Percentiles rank a stretch among this genome's conserved stretches.
phyloP scores from a whole-genome alignment of 306 rosid genomes.

The Cotoneaster glaucophyllus region DNA sequence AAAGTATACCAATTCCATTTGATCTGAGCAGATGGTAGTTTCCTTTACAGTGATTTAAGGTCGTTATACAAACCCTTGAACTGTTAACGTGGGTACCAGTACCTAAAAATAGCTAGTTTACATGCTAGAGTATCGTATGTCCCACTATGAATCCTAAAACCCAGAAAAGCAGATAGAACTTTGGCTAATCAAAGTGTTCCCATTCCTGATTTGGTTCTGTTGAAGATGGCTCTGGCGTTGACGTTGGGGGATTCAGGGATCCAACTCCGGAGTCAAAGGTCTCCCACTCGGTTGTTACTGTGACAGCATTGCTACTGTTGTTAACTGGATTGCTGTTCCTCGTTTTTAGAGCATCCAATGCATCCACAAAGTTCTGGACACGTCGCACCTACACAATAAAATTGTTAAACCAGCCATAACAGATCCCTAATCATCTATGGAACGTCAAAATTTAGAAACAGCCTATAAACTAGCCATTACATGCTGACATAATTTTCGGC shows the following conservation, averaged over 20 bases:
- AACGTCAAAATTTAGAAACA: not conserved
- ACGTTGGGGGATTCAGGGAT: constrained; percentile 53
- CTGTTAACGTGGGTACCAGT: constrained; percentile 5
- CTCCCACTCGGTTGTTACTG: constrained; percentile 65
- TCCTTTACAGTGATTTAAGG: not conserved
- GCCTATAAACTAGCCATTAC: not conserved
- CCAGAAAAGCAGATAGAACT: not conserved
- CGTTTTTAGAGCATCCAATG: constrained; percentile 49
- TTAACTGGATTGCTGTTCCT: constrained; percentile 46
- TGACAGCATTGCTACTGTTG: constrained; percentile 41
- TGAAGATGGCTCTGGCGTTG: constrained; percentile 43
- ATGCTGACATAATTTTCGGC: not conserved
- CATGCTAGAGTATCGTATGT: constrained; percentile 7
- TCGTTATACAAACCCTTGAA: constrained; percentile 10
- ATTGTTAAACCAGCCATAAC: constrained; percentile 3
- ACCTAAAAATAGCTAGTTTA: constrained; percentile 13
- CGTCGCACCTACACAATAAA: constrained; percentile 55
- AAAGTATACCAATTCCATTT: not conserved
- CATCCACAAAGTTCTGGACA: constrained; percentile 66
- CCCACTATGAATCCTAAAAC: not conserved
- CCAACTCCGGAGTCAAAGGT: constrained; percentile 59
- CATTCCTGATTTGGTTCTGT: constrained; percentile 38
- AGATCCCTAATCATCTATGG: not conserved
- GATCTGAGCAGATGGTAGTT: not conserved
- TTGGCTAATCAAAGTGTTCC: constrained; percentile 42